These are phyloP conservation scores for Meira nashicola DNA, from an alignment of 1,284 basidiomycete species.

Conservation along the genomic window DNA sequence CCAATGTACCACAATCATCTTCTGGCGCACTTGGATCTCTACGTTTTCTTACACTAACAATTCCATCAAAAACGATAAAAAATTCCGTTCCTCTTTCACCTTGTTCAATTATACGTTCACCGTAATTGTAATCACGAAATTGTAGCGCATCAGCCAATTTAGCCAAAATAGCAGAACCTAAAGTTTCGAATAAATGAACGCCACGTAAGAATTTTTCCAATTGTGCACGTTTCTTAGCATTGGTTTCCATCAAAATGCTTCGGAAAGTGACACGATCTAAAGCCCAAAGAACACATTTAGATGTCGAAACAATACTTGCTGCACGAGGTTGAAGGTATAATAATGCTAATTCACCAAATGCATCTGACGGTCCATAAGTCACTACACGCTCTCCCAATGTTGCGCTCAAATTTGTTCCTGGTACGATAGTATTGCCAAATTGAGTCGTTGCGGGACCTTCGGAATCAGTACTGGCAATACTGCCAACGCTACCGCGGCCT, in stretches of 20 bases:
- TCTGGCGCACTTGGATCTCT: constrained; percentile 50
- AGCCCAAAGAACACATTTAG: constrained; percentile 80
- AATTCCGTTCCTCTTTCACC: constrained; percentile 95
- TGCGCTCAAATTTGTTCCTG: not conserved
- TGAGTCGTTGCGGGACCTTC: constrained; percentile 10
- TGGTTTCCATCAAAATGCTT: constrained; percentile 69
- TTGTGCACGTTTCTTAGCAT: constrained; percentile 72
- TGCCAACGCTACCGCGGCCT: constrained; percentile 16
- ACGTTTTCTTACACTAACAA: constrained; percentile 78
- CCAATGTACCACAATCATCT: constrained; percentile 65
- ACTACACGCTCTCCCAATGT: constrained; percentile 53
- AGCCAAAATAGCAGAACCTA: constrained; percentile 80
- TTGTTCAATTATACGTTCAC: constrained; percentile 79
- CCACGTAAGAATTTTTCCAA: constrained; percentile 90
- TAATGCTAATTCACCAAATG: constrained; percentile 92
- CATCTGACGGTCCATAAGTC: constrained; percentile 76
- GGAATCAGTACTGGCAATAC: constrained; percentile 27
- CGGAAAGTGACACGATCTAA: constrained; percentile 96
- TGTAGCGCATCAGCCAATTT: constrained; percentile 95
- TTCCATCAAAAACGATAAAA: constrained; percentile 91
- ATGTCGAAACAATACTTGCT: constrained; percentile 82
- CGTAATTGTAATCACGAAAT: constrained; percentile 73
- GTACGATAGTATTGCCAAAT: constrained; percentile 1
- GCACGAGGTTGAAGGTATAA: constrained; percentile 97
- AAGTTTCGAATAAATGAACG: constrained; percentile 80